These are phyloP conservation scores for Cicer yamashitae DNA, from an alignment of 306 rosid species.

Conservation along the genomic window DNA sequence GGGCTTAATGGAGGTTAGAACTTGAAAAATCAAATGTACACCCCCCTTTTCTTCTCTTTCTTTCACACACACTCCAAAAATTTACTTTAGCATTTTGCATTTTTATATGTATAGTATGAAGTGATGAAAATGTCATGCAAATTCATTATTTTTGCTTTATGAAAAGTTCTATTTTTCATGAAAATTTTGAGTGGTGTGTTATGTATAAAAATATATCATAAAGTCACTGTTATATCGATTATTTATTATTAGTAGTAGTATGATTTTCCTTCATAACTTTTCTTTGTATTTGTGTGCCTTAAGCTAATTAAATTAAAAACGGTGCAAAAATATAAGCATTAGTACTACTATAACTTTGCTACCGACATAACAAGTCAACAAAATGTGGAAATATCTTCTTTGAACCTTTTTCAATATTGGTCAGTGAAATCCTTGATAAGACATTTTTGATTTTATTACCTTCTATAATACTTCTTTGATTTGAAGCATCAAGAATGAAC, in stretches of 20 bases:
- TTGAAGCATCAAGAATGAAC: slow-evolving; percentile 10
- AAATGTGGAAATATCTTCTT: slow-evolving; percentile 21
- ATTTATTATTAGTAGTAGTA: slow-evolving; percentile 5
- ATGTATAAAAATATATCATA: not conserved
- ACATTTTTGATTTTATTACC: slow-evolving; percentile 17
- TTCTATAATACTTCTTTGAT: slow-evolving; percentile 29
- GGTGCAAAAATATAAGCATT: not conserved
- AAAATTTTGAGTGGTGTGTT: not conserved
- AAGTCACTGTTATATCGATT: slow-evolving; percentile 55
- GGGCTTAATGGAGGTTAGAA: slow-evolving; percentile 96
- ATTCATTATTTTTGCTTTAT: slow-evolving; percentile 6
- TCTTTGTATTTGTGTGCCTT: not conserved
- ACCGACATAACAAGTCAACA: slow-evolving; percentile 49
- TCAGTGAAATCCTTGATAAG: slow-evolving; percentile 22
- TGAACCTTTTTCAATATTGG: slow-evolving; percentile 5
- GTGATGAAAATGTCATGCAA: slow-evolving; percentile 22
- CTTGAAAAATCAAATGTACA: not conserved
- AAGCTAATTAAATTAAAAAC: not conserved
- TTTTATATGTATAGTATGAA: not conserved
- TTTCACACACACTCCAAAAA: not conserved
- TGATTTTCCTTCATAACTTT: slow-evolving; percentile 3
- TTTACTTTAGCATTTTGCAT: not conserved
- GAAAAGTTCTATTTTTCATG: not conserved
- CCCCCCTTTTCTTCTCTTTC: not conserved
- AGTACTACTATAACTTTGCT: slow-evolving; percentile 23